Conservation (phyloP, 176 grass and related monocot species). For the Avena eriantha region DNA sequence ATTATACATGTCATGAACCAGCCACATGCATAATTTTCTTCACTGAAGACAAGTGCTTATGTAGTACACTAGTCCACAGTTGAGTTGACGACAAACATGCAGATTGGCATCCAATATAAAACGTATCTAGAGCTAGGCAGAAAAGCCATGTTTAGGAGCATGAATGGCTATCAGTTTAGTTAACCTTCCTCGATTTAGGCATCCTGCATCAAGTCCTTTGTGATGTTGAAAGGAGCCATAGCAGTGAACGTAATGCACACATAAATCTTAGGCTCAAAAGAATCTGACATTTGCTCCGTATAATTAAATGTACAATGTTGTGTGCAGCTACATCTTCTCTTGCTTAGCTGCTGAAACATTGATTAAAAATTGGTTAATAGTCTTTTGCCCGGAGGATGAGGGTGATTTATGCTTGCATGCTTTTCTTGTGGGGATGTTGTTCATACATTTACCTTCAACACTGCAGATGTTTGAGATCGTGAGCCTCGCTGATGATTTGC, state of each 20-base stretch:
- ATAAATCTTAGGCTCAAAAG: constrained; percentile 3
- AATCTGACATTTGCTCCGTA: not conserved
- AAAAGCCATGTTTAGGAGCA: not conserved
- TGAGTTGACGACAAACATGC: not conserved
- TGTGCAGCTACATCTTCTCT: constrained; percentile 29
- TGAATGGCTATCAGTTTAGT: not conserved
- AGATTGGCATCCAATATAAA: not conserved
- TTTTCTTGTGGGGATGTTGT: constrained; percentile 2
- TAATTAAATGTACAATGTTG: not conserved
- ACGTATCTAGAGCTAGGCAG: not conserved
- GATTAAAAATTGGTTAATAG: not conserved
- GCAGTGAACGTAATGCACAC: not conserved
- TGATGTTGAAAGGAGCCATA: not conserved
- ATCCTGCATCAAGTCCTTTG: constrained; percentile 7
- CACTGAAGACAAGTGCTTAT: constrained; percentile 16
- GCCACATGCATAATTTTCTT: not conserved
- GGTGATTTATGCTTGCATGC: constrained; percentile 21
- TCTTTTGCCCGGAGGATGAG: constrained; percentile 14
- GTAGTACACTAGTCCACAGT: not conserved
- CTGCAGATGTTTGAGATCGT: constrained; percentile 91
- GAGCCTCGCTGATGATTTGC: constrained; percentile 89
- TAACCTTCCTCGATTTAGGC: not conserved
- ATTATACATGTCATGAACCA: not conserved
- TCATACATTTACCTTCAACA: constrained; percentile 35
- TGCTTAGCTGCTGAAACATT: constrained; percentile 1